These are phyloP conservation scores for Rhododendron griersonianum DNA, from an alignment of 148 eudicot genomes.

Conservation along the genomic window DNA sequence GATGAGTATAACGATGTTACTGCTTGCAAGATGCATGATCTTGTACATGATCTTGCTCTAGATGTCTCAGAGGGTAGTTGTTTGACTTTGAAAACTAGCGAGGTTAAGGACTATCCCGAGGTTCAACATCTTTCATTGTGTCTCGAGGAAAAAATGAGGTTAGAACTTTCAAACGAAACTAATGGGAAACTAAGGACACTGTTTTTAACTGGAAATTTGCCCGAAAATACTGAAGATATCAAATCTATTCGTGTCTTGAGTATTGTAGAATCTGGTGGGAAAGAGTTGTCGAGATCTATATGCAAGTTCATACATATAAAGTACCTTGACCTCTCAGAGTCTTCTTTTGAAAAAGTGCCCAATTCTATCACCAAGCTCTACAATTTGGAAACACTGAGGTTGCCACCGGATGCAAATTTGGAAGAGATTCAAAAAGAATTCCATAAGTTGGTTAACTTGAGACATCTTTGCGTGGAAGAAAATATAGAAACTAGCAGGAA, in stretches of 20 bases:
- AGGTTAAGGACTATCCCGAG: neutral
- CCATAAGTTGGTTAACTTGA: neutral
- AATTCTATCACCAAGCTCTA: constrained; percentile 10
- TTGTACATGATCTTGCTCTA: constrained; percentile 19
- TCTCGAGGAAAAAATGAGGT: neutral
- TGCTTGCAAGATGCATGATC: too few relatives aligned
- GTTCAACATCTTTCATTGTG: neutral
- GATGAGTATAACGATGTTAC: too few relatives aligned
- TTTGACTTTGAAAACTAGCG: neutral
- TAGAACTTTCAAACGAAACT: neutral
- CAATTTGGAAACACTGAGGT: constrained; percentile 4
- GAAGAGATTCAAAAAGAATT: neutral
- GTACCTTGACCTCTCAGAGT: constrained; percentile 8
- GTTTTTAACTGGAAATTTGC: too few relatives aligned
- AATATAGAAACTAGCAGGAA: too few relatives aligned
- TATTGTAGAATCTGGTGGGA: fast-evolving
- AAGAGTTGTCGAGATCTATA: neutral
- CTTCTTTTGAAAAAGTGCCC: neutral
- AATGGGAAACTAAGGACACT: neutral
- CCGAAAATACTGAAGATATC: too few relatives aligned
- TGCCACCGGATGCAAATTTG: fast-evolving
- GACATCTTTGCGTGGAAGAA: neutral
- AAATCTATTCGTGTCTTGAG: too few relatives aligned
- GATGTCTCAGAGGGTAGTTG: neutral
- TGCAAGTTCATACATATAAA: constrained; percentile 11